These are phyloP conservation scores for Tetracladium setigerum DNA, from an alignment of 495 filamentous ascomycete species.

Conservation along the genomic window DNA sequence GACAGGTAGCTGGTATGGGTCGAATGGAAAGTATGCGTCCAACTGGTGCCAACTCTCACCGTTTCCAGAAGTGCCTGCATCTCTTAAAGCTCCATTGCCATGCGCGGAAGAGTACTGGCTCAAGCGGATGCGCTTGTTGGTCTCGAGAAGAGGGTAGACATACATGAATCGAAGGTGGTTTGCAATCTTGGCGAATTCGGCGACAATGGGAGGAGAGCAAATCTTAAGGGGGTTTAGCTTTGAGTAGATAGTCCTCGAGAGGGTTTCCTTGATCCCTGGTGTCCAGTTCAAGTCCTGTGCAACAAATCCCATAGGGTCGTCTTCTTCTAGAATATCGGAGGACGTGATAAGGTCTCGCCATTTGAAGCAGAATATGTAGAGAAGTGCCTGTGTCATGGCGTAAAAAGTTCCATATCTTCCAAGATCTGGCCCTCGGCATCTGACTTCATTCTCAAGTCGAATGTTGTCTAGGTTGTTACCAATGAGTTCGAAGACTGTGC, in stretches of 20 bases:
- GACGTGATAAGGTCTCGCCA: constrained; percentile 80
- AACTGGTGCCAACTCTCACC: constrained; percentile 64
- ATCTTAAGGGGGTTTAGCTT: constrained; percentile 93
- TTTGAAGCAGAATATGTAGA: constrained; percentile 98
- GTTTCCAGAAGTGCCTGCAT: constrained; percentile 49
- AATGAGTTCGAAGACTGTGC: constrained; percentile 69
- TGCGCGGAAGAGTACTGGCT: constrained; percentile 41
- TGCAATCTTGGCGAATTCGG: constrained; percentile 81
- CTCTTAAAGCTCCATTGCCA: constrained; percentile 43
- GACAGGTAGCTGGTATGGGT: constrained; percentile 81
- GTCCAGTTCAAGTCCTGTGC: constrained; percentile 67
- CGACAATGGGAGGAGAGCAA: constrained; percentile 86
- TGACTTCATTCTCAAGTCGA: constrained; percentile 51
- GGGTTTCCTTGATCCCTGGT: constrained; percentile 57
- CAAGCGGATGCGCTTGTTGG: constrained; percentile 77
- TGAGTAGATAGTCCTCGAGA: constrained; percentile 70
- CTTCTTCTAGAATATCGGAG: constrained; percentile 39
- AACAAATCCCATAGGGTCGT: constrained; percentile 46
- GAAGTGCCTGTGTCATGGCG: constrained; percentile 73
- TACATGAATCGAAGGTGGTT: constrained; percentile 80
- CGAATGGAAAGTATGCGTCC: constrained; percentile 94
- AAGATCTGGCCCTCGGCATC: constrained; percentile 76
- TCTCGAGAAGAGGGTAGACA: constrained; percentile 78
- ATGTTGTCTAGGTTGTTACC: constrained; percentile 64
- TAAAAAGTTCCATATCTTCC: constrained; percentile 81